Evolutionary conservation across 2,329 filamentous ascomycete genomes (phyloP), one percentile per base, ranked within the genome.

Genomic region (Monilinia vaccinii-corymbosi): DNA sequence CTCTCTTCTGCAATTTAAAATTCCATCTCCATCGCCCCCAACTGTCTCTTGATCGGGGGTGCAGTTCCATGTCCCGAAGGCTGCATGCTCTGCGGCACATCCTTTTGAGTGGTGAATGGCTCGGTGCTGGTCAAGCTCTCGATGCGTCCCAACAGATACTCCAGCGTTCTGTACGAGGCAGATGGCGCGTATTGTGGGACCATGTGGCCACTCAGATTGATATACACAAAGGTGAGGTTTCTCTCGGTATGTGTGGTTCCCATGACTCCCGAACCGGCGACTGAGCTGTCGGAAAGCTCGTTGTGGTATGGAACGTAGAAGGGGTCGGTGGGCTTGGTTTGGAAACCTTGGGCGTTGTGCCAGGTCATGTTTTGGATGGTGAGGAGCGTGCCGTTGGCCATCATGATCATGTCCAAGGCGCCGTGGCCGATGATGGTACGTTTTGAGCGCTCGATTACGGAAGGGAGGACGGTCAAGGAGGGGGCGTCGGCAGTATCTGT

Each of bases 341-440:
- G 72, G 55, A 88, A 87, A 0, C 84, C 85, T 62, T 85, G 82
- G 0, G 72, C 69, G 2, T 84, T 84, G 51, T 78, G 78, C 81
- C 81, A 88, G 0, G 83, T 87, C 83, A 87, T 86, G 70, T 87
- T 88, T 67, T 88, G 84, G 59, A 87, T 83, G 5, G 78, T 78
- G 38, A 85, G 72, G 10, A 84, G 75, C 53, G 79, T 74, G 3
- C 83, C 85, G 66, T 87, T 83, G 1, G 77, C 80, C 61, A 88
- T 81, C 59, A 87, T 73, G 0, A 83, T 81, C 56, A 81, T 73
- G 34, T 78, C 79, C 57, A 78, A 75, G 2, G 66, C 58, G 25
- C 88, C 89, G 68, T 92, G 88, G 3, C 79, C 86, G 68, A 94
- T 84, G 65, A 94, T 79, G 10, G 89, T 88, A 63, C 86, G 85